A percentile compares a stretch with the other conserved stretches of the same genome.
These are phyloP conservation scores for Endothia cerciana DNA, from an alignment of 2,329 filamentous ascomycete genomes.

Conservation along the genomic window DNA sequence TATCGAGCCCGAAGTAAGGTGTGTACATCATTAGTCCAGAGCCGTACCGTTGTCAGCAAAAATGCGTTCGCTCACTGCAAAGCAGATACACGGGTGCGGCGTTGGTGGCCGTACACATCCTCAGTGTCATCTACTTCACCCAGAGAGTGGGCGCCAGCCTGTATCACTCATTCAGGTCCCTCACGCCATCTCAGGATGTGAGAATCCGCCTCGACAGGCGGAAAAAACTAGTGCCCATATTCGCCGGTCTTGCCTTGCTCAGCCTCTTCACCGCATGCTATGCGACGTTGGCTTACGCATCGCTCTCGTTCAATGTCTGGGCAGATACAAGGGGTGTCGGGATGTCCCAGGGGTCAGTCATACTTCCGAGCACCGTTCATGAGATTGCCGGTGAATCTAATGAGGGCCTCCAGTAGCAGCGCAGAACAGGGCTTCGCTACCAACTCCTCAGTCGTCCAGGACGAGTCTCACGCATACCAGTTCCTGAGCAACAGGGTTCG, in stretches of 20 bases:
- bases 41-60: neutral
- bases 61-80: constrained; percentile 15
- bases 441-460: neutral
- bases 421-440: constrained; percentile 7
- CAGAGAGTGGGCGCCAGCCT: constrained; percentile 40
- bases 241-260: constrained; percentile 39
- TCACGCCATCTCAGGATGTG: constrained; percentile 43
- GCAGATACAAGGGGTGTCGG: constrained; percentile 42
- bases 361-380: neutral
- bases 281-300: constrained; percentile 37
- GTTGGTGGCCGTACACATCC: constrained; percentile 36
- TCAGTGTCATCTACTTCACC: constrained; percentile 38
- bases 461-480: constrained; percentile 11
- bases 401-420: neutral
- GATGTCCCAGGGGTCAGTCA: constrained; percentile 34
- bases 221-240: constrained; percentile 39
- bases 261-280: constrained; percentile 38
- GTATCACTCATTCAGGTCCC: constrained; percentile 40
- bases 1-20: constrained; percentile 33
- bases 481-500: constrained; percentile 44
- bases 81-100: constrained; percentile 40
- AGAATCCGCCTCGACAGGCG: constrained; percentile 41
- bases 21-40: constrained; percentile 13
- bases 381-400: constrained; percentile 23
- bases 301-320: constrained; percentile 45